These are phyloP conservation scores for Schizothecium vesticola DNA, from an alignment of 495 filamentous ascomycete species.

Conservation along the genomic window DNA sequence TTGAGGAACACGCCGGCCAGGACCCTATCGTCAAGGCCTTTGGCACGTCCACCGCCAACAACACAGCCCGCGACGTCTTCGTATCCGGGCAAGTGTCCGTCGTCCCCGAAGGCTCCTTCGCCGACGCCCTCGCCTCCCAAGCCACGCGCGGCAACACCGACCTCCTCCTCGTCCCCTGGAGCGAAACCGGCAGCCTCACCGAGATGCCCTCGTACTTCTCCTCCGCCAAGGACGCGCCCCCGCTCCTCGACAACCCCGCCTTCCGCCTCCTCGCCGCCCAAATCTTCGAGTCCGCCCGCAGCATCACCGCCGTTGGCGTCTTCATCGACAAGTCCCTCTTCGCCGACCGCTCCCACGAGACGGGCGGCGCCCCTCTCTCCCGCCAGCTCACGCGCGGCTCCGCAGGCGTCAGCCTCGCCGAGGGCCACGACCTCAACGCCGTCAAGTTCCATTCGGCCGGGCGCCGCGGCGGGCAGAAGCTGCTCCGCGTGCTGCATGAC, in stretches of 20 bases:
- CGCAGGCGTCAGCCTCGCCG: conserved; percentile 36
- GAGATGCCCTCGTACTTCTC: conserved; percentile 46
- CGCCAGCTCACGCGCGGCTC: conserved; percentile 15
- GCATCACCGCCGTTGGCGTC: conserved; percentile 17
- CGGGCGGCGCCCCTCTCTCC: conserved; percentile 47
- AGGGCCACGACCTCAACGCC: conserved; percentile 40
- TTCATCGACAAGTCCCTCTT: conserved; percentile 61
- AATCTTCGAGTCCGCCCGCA: conserved; percentile 6
- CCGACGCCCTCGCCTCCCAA: conserved; percentile 61
- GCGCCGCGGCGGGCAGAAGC: conserved; percentile 2
- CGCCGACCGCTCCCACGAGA: conserved; percentile 45
- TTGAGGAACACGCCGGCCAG: conserved; percentile 63
- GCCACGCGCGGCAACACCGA: conserved; percentile 64
- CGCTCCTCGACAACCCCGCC: conserved; percentile 46
- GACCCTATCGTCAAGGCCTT: conserved; percentile 90
- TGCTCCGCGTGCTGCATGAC: conserved; percentile 75
- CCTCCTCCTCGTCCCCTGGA: conserved; percentile 82
- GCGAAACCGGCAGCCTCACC: conserved; percentile 63
- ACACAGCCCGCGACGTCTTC: conserved; percentile 57
- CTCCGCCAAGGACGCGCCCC: conserved; percentile 31
- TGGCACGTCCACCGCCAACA: conserved; percentile 69
- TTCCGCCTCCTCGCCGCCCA: conserved; percentile 24
- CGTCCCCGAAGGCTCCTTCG: conserved; percentile 67
- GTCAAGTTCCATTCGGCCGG: conserved; percentile 57
- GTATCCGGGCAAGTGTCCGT: conserved; percentile 72